These are phyloP conservation scores for Aspergillus ustus DNA, from an alignment of 2,329 filamentous ascomycete genomes.

Conservation along the genomic window DNA sequence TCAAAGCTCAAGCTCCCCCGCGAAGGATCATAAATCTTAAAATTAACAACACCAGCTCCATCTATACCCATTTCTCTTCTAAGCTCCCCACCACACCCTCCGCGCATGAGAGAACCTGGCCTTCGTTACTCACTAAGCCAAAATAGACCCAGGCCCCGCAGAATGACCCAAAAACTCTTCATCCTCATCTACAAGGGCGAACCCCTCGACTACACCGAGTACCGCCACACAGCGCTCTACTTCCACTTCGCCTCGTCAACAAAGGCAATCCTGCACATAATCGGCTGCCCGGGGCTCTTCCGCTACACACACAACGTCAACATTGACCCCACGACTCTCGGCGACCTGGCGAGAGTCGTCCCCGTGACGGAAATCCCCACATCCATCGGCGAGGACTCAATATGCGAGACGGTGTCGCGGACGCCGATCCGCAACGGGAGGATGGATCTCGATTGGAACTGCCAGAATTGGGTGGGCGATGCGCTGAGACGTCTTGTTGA, in stretches of 20 bases:
- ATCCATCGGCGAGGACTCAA: constrained; percentile 25
- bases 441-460: constrained; percentile 36
- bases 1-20: neutral
- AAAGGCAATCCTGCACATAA: constrained; percentile 30
- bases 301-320: constrained; percentile 24
- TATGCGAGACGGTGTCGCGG: constrained; percentile 24
- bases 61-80: neutral
- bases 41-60: neutral
- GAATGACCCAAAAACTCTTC: constrained; percentile 29
- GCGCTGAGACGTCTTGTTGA: constrained; percentile 30
- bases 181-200: constrained; percentile 34
- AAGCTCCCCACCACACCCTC: neutral
- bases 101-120: too few species aligned
- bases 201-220: constrained; percentile 35
- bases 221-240: constrained; percentile 37
- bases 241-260: constrained; percentile 24
- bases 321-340: constrained; percentile 18
- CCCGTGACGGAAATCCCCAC: constrained; percentile 21
- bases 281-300: constrained; percentile 34
- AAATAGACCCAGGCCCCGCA: constrained; percentile 1
- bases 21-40: neutral
- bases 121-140: neutral
- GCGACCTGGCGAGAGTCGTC: constrained; percentile 23
- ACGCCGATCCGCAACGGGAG: constrained; percentile 31
- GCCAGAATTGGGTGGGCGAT: constrained; percentile 39